Evolutionary conservation across 345 rosid genomes (phyloP).

Genomic region (Lepidium aucheri): DNA sequence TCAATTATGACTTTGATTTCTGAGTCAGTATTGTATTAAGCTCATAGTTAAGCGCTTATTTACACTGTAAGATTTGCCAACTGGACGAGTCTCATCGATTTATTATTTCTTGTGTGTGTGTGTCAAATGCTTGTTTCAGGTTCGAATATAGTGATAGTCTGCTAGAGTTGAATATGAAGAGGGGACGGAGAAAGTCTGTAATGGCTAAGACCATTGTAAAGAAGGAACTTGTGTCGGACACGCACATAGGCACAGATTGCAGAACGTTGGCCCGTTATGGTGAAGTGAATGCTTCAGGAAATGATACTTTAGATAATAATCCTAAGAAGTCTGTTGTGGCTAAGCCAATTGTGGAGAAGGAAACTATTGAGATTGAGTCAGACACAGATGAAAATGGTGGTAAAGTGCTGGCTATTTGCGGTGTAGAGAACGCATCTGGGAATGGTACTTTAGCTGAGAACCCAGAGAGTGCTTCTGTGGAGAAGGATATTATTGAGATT

Average conservation of each 20-base stretch:
- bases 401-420: neutral
- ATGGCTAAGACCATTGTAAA: neutral
- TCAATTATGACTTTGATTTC: neutral
- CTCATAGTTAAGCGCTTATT: neutral
- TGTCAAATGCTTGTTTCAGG: slow-evolving; percentile 4
- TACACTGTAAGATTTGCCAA: neutral
- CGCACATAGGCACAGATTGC: neutral
- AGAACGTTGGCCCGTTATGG: neutral
- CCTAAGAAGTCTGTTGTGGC: neutral
- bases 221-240: neutral
- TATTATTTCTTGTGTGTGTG: neutral
- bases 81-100: neutral
- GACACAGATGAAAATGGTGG: neutral
- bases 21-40: neutral
- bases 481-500: neutral
- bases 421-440: slow-evolving; percentile 4
- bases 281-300: slow-evolving; percentile 9
- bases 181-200: neutral
- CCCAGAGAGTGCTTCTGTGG: neutral
- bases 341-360: neutral
- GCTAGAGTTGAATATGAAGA: slow-evolving; percentile 1
- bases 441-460: neutral
- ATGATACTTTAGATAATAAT: neutral
- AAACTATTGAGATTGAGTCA: neutral
- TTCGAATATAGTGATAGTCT: neutral